These are phyloP conservation scores for Arctium minus DNA, from an alignment of 129 eudicot genomes.

Conservation along the genomic window DNA sequence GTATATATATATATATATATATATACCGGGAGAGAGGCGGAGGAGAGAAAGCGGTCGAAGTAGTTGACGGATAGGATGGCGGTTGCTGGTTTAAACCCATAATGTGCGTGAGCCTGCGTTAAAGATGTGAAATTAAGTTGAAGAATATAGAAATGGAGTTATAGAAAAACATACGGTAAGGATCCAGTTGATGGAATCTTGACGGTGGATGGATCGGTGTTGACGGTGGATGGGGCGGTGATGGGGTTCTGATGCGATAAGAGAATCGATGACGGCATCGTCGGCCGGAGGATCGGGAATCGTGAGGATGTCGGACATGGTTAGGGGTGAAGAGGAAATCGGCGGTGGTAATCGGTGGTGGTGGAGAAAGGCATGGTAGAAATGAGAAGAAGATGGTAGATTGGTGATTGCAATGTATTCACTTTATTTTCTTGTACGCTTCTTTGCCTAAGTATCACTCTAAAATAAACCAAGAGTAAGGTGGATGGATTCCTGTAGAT, in stretches of 20 bases:
- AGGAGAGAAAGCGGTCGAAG: conserved; percentile 36
- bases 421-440: not conserved
- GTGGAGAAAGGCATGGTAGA: not conserved
- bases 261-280: conserved; percentile 5
- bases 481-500: not conserved
- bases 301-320: not conserved
- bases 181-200: conserved; percentile 42
- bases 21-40: conserved; percentile 25
- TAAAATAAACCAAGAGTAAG: not conserved
- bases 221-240: conserved; percentile 27
- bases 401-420: not conserved
- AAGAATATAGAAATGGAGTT: not conserved
- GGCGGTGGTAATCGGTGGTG: not conserved
- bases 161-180: conserved; percentile 23
- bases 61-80: conserved; percentile 44
- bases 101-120: conserved; percentile 32
- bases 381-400: not conserved
- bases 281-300: conserved; percentile 6
- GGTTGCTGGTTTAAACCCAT: conserved; percentile 36
- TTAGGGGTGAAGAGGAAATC: not conserved
- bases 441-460: not conserved
- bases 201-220: conserved; percentile 30
- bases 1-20: not conserved
- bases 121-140: not conserved
- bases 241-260: conserved; percentile 27